Evolutionary conservation across 2,329 filamentous ascomycete genomes (phyloP), one percentile per base, ranked within the genome.

Genomic region (Polytolypa hystricis): DNA sequence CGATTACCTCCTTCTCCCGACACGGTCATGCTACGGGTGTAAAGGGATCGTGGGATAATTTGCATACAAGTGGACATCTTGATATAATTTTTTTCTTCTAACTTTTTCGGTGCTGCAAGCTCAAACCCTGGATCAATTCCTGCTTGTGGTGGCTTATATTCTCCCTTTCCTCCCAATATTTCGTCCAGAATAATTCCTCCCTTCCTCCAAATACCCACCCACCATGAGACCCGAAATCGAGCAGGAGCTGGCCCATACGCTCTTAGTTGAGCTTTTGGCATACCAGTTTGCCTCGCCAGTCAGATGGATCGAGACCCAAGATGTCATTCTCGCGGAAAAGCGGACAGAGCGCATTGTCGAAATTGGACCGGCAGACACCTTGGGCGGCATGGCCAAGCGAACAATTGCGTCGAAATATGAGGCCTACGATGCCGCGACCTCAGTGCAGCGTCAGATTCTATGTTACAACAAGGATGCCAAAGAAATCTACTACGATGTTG

Each of bases 391-490:
- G 91, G 91, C 91, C 47, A 93, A 87, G 71, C 77, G 89, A 52
- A 98, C 91, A 37, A 67, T 98, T 44, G 85, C 87, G 42, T 87
- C 86, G 57, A 96, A 96, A 66, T 98, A 96, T 64, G 91, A 98
- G 71, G 87, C 89, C 45, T 94, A 95, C 65, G 91, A 98, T 65
- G 91, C 91, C 39, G 91, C 91, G 43, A 89, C 89, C 55, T 95
- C 89, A 5, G 81, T 96, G 29, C 87, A 95, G 66, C 79, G 91
- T 60, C 89, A 96, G 63, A 95, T 98, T 58, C 76, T 98, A 39
- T 96, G 91, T 71, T 98, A 96, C 71, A 96, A 94, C 72, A 98
- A 98, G 65, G 91, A 98, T 57, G 83, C 86, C 39, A 96, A 95
- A 62, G 91, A 98, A 63, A 98, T 98, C 47, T 98, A 98, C 71